A percentile compares a stretch with the other conserved stretches of the same genome.
Evolutionary conservation across 2,329 filamentous ascomycete genomes (phyloP).

Genomic region (Cyphellophora europaea): DNA sequence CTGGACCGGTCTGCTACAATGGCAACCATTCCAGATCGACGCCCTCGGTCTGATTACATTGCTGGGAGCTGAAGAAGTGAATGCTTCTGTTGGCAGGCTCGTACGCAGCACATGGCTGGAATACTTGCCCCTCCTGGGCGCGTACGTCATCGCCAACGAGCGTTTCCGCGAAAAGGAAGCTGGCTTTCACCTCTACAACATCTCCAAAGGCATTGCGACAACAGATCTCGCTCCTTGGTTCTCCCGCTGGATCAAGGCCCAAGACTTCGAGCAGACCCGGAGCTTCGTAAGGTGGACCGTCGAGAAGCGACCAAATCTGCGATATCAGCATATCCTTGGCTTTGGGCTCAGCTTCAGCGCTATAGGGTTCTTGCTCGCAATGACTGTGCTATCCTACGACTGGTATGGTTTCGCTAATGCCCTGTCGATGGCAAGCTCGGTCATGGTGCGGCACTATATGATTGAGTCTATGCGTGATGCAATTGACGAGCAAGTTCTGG

Average conservation of each 20-base stretch:
- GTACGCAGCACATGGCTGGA: conserved; percentile 14
- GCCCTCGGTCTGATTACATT: conserved; percentile 19
- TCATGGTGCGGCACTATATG: conserved; percentile 10
- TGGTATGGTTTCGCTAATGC: conserved; percentile 16
- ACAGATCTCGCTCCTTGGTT: conserved; percentile 15
- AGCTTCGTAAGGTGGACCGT: conserved; percentile 10
- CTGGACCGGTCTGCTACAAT: conserved; percentile 8
- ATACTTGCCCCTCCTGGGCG: conserved; percentile 18
- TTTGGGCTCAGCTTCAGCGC: conserved; percentile 8
- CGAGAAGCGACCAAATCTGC: conserved; percentile 5
- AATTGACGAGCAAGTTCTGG: conserved; percentile 8
- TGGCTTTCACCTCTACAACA: conserved; percentile 19
- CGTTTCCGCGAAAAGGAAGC: conserved; percentile 13
- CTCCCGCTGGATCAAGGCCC: conserved; percentile 12
- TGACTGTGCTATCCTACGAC: conserved; percentile 10
- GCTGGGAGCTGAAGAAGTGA: conserved; percentile 18
- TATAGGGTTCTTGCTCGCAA: conserved; percentile 9
- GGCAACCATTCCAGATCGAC: conserved; percentile 16
- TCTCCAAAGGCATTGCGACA: conserved; percentile 15
- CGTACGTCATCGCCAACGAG: conserved; percentile 17
- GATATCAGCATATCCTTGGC: conserved; percentile 3
- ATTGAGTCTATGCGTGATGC: conserved; percentile 8
- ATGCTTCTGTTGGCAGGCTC: conserved; percentile 15
- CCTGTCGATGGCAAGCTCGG: conserved; percentile 12
- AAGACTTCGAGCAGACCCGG: conserved; percentile 10